These are phyloP conservation scores for Pleurotus salmoneostramineus DNA, from an alignment of 768 basidiomycete species.

Conservation along the genomic window DNA sequence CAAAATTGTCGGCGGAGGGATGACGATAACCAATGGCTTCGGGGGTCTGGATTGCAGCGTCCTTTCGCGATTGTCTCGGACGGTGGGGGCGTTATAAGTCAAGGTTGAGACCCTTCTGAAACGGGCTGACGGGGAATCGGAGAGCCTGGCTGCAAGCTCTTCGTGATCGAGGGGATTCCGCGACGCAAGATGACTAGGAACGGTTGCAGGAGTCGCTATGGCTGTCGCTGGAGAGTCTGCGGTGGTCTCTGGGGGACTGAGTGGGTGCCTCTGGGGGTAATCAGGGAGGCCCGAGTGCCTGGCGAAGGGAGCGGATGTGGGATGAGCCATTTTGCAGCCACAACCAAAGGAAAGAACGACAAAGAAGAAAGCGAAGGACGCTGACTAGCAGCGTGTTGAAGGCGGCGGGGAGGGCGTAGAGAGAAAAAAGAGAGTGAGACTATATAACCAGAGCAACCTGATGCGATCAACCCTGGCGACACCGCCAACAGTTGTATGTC, in stretches of 20 bases:
- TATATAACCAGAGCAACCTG: constrained; percentile 7
- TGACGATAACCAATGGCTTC: constrained; percentile 60
- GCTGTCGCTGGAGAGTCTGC: constrained; percentile 15
- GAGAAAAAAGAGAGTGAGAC: constrained; percentile 8
- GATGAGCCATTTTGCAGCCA: constrained; percentile 33
- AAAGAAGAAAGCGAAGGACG: constrained; percentile 1
- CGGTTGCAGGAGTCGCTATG: constrained; percentile 3
- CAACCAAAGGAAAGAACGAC: constrained; percentile 11
- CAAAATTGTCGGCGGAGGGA: constrained; percentile 57
- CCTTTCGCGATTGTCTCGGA: constrained; percentile 42
- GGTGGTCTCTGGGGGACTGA: constrained; percentile 40
- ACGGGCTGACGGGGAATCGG: constrained; percentile 29
- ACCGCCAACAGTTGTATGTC: too few species aligned
- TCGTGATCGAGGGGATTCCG: background rate
- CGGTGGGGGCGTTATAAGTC: constrained; percentile 46
- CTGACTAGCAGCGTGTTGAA: constrained; percentile 6
- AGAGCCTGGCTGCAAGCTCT: constrained; percentile 15
- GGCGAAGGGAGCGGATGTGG: constrained; percentile 37
- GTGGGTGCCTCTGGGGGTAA: constrained; percentile 30
- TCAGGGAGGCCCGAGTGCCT: constrained; percentile 39
- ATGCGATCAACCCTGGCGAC: background rate
- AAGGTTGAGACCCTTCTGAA: constrained; percentile 46
- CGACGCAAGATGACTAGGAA: background rate
- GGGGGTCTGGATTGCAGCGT: constrained; percentile 27
- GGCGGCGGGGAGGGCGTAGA: constrained; percentile 6